Base-by-base conservation (phyloP, 2,329 filamentous ascomycete genomes). In the Penicillium sp. region DNA sequence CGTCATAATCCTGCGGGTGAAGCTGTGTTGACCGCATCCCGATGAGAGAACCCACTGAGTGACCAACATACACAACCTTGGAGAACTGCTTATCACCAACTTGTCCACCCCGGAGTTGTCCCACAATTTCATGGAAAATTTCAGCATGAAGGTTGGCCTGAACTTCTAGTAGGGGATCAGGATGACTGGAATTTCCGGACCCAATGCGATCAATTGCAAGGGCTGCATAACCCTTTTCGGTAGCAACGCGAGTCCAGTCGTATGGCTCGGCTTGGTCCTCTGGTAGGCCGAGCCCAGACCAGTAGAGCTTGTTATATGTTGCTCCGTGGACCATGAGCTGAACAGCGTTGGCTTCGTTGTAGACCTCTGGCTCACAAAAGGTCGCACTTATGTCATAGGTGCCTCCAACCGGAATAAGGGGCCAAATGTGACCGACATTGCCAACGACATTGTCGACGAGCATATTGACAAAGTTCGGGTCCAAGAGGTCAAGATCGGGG, bases 151-250 rank as follows among this genome's bases (percentile, higher is more conserved):
- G 27, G 22, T 13, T 39, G 13, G 17, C 27, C 26, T 46, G 43
- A n/a, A 37, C 35, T 18, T 39, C 36, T 10, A 39, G 31, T 44
- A 51, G 16, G 10, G 48, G 46, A 12, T 50, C 42, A 22, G 41
- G 38, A 13, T 43, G 47, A 3, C 41, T 34, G n/a, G 48, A 51
- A 23, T 37, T 40, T 4, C 48, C 48, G 6, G 36, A 35, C 2
- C 50, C 44, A 6, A 48, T 36, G 16, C 42, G 48, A 32, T 55
- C 50, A 31, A 48, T 47, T 6, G 50, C 30, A 2, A 53, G 42
- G 4, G 47, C 45, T 15, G 44, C 40, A 26, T 46, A 53, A 11
- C 44, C 44, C n/a, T 47, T 39, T 30, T 30, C 32, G 9, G 39
- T 23, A 15, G 52, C 42, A 38, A 37, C 25, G 10, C 13, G 11